Percentiles rank a stretch among this genome's conserved stretches.
phyloP scores from a whole-genome alignment of 768 basidiomycete genomes.

The Cubamyces lactineus region DNA sequence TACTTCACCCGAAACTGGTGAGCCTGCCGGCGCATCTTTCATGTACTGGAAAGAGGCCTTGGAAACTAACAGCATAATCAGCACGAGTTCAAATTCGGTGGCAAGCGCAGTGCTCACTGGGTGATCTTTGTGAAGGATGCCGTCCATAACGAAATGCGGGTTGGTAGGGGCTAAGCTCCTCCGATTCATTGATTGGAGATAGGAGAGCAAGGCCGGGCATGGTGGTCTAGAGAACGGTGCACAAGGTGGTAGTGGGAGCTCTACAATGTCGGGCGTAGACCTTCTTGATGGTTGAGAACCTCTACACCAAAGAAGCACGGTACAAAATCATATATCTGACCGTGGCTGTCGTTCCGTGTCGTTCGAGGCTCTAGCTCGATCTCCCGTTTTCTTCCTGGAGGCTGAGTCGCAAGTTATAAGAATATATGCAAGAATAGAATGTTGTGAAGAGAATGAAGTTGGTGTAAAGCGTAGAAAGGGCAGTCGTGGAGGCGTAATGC shows the following conservation, averaged over 20 bases:
- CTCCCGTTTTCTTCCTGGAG: too few relatives aligned
- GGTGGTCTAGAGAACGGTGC: neutral
- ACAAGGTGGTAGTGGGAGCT: neutral
- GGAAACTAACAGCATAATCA: neutral
- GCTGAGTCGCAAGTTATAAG: neutral
- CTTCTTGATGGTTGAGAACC: constrained; percentile 15
- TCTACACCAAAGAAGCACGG: neutral
- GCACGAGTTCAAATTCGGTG: neutral
- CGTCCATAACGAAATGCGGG: constrained; percentile 11
- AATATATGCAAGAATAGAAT: neutral
- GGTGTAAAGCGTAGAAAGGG: neutral
- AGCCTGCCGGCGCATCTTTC: constrained; percentile 8
- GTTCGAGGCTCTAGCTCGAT: neutral
- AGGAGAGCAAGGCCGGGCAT: constrained; percentile 22
- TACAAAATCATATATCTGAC: constrained; percentile 18
- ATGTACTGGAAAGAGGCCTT: constrained; percentile 7
- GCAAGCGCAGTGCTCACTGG: constrained; percentile 4
- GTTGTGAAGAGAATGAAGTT: neutral
- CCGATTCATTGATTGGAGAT: constrained; percentile 19
- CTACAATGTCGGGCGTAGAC: constrained; percentile 5
- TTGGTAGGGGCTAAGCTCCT: constrained; percentile 20
- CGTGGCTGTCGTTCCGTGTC: neutral
- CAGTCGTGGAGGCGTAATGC: constrained; percentile 15
- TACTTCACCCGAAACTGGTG: constrained; percentile 5
- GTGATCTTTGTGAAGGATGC: constrained; percentile 11